Conservation (phyloP, 2,329 filamentous ascomycete species). For the Calonectria pseudoreteaudii region DNA sequence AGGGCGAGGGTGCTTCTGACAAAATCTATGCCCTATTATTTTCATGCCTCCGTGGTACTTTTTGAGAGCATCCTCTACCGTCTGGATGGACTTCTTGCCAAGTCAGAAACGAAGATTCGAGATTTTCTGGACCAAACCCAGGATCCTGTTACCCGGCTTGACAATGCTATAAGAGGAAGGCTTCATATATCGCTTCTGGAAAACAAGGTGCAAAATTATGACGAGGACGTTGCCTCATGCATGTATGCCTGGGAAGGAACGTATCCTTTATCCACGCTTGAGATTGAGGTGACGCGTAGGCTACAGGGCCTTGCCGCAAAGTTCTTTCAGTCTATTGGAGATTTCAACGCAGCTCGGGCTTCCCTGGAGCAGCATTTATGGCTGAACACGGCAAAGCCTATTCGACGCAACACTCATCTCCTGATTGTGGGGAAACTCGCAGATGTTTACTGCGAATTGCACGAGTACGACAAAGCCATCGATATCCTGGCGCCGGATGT, state of each 20-base stretch:
- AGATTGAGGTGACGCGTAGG: slow-evolving; percentile 48
- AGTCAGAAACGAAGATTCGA: slow-evolving; percentile 40
- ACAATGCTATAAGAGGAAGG: slow-evolving; percentile 46
- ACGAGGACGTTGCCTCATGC: slow-evolving; percentile 41
- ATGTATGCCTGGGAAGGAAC: slow-evolving; percentile 48
- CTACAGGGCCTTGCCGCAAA: slow-evolving; percentile 47
- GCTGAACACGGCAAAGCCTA: slow-evolving; percentile 33
- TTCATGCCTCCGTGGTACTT: slow-evolving; percentile 45
- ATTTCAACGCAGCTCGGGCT: slow-evolving; percentile 43
- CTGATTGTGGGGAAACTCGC: slow-evolving; percentile 41
- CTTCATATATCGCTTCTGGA: slow-evolving; percentile 50
- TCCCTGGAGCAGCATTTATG: slow-evolving; percentile 43
- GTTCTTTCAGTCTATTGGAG: slow-evolving; percentile 49
- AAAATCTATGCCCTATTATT: slow-evolving; percentile 47
- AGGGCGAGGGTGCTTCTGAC: slow-evolving; percentile 39
- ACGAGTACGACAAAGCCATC: slow-evolving; percentile 30
- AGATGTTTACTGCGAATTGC: slow-evolving; percentile 41
- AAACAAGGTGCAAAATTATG: slow-evolving; percentile 49
- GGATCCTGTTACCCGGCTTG: slow-evolving; percentile 33
- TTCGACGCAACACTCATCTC: slow-evolving; percentile 38
- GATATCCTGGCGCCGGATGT: slow-evolving; percentile 36
- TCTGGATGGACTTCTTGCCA: slow-evolving; percentile 40
- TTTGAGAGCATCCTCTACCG: slow-evolving; percentile 49
- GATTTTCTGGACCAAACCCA: slow-evolving; percentile 38
- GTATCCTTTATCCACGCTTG: slow-evolving; percentile 45